Evolutionary conservation across 2,329 filamentous ascomycete species (phyloP).

Genomic region (Claviceps monticola): DNA sequence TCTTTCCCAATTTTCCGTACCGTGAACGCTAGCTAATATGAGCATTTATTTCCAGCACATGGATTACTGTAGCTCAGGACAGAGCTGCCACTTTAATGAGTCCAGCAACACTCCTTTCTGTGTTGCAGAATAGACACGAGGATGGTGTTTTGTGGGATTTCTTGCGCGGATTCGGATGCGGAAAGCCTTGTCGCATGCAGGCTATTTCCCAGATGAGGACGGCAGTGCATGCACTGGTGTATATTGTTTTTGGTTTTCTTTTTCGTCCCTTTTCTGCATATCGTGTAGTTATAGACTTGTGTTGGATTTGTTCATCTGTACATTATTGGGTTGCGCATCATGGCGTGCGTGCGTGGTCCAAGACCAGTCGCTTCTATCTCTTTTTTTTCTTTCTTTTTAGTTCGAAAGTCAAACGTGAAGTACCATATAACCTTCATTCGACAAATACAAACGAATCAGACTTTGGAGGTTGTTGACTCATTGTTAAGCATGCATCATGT

Average conservation of each 20-base stretch:
- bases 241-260: not conserved
- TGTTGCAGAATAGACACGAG: not conserved
- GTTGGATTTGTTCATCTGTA: not conserved
- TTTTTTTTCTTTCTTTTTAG: not conserved
- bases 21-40: not conserved
- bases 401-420: not conserved
- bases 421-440: too few relatives aligned
- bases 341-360: not conserved
- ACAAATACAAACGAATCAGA: too few relatives aligned
- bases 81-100: not conserved
- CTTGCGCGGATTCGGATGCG: too few relatives aligned
- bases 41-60: not conserved
- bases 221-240: not conserved
- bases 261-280: not conserved
- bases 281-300: not conserved
- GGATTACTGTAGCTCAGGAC: not conserved
- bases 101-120: conserved; percentile 1
- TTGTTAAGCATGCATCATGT: too few relatives aligned
- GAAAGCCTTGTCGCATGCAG: not conserved
- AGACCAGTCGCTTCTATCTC: not conserved
- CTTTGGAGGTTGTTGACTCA: too few relatives aligned
- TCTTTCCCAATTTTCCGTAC: not conserved
- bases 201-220: not conserved
- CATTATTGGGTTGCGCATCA: not conserved
- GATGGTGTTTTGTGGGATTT: too few relatives aligned